phyloP scores from a whole-genome alignment of 2,329 filamentous ascomycete genomes.

The Ceratocystis variospora region DNA sequence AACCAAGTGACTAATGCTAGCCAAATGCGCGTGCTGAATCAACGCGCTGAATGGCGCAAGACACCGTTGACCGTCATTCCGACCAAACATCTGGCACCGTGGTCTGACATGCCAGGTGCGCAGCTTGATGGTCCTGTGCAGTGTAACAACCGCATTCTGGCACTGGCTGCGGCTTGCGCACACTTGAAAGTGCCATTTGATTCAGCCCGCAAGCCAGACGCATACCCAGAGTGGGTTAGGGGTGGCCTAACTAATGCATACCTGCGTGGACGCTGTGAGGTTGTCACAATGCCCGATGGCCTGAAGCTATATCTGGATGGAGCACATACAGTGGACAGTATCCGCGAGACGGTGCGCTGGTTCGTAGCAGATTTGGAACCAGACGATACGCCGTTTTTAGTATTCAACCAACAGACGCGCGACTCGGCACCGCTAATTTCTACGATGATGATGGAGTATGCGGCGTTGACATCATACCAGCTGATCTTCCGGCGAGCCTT shows the following conservation, averaged over 20 bases:
- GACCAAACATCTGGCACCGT: constrained; percentile 28
- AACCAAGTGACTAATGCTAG: constrained; percentile 24
- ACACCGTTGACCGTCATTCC: constrained; percentile 32
- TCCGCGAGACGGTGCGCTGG: constrained; percentile 64
- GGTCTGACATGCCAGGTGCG: constrained; percentile 31
- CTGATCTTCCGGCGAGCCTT: constrained; percentile 55
- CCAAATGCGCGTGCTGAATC: constrained; percentile 39
- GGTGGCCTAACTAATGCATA: constrained; percentile 52
- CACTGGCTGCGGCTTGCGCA: constrained; percentile 40
- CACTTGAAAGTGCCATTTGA: constrained; percentile 34
- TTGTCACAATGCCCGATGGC: constrained; percentile 33
- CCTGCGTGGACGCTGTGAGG: constrained; percentile 67
- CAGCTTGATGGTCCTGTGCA: constrained; percentile 40
- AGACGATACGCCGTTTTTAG: constrained; percentile 37
- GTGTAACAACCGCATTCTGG: constrained; percentile 45
- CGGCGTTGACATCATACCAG: constrained; percentile 27
- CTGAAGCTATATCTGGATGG: constrained; percentile 74
- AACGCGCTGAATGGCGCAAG: constrained; percentile 45
- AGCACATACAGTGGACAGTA: constrained; percentile 74
- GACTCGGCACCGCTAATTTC: constrained; percentile 54
- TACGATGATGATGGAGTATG: constrained; percentile 45
- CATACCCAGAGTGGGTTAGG: constrained; percentile 35
- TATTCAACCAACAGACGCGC: constrained; percentile 90
- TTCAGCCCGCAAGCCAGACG: not conserved
- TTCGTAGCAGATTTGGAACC: constrained; percentile 42